A percentile compares a stretch with the other conserved stretches of the same genome.
phyloP scores from a whole-genome alignment of 495 filamentous ascomycete species.

The Penicillium subrubescens region DNA sequence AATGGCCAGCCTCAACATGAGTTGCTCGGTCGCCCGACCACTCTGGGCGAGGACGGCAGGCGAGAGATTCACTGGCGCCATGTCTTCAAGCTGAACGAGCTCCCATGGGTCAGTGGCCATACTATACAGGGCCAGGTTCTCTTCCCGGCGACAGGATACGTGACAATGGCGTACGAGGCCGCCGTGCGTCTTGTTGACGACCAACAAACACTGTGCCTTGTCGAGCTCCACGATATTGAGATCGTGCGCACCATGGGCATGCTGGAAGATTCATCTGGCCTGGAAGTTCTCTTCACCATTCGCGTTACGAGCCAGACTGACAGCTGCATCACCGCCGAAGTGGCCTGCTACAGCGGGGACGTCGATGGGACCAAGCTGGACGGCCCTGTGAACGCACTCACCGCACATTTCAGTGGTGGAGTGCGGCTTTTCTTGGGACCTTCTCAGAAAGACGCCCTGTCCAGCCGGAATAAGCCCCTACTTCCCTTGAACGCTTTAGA shows the following conservation, averaged over 20 bases:
- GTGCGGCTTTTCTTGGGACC: too few species aligned
- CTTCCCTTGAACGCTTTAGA: not conserved
- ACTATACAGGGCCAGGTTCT: slow-evolving; percentile 40
- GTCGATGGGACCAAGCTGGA: too few species aligned
- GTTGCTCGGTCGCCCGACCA: slow-evolving; percentile 25
- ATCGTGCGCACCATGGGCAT: not conserved
- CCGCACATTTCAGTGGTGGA: too few species aligned
- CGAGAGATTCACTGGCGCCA: slow-evolving; percentile 32
- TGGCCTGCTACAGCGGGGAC: too few species aligned
- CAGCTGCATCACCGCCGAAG: too few species aligned
- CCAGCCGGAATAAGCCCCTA: not conserved
- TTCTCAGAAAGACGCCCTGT: not conserved
- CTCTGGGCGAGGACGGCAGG: slow-evolving; percentile 7
- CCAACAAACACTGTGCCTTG: not conserved
- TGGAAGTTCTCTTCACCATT: too few species aligned
- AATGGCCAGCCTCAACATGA: slow-evolving; percentile 19
- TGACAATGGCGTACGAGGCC: slow-evolving; percentile 60
- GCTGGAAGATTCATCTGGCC: too few species aligned
- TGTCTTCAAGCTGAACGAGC: slow-evolving; percentile 28
- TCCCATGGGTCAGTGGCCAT: slow-evolving; percentile 41
- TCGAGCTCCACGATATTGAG: slow-evolving; percentile 7
- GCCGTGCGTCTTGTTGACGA: not conserved
- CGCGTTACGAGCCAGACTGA: too few species aligned
- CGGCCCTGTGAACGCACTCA: too few species aligned
- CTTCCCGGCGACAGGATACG: slow-evolving; percentile 61